Conservation (phyloP, 139 green algal genomes). For the Chlamydomonas asymmetrica region DNA sequence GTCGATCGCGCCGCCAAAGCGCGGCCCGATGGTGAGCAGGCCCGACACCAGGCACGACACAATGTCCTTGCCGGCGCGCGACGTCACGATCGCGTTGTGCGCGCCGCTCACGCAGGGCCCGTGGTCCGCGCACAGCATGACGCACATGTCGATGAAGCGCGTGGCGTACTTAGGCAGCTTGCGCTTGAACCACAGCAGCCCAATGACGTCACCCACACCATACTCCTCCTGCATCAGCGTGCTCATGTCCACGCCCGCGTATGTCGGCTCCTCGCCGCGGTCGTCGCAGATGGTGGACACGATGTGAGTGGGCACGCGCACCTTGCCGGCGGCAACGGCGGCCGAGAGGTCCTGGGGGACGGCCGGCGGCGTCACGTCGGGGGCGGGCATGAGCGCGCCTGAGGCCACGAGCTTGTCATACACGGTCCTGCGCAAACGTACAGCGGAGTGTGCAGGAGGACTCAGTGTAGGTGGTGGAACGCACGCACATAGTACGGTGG, state of each 20-base stretch:
- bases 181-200: constrained; percentile 89
- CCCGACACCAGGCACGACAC: constrained; percentile 80
- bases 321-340: constrained; percentile 82
- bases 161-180: constrained; percentile 88
- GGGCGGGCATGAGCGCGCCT: constrained; percentile 60
- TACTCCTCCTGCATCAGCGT: constrained; percentile 85
- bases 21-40: constrained; percentile 84
- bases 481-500: too few relatives aligned
- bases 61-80: constrained; percentile 85
- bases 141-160: constrained; percentile 90
- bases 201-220: constrained; percentile 86
- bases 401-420: constrained; percentile 58
- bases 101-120: constrained; percentile 90
- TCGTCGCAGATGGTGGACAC: constrained; percentile 94
- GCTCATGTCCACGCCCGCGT: constrained; percentile 65
- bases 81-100: constrained; percentile 93
- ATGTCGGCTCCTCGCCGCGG: constrained; percentile 88
- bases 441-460: background rate
- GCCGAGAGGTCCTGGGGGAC: constrained; percentile 79
- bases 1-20: constrained; percentile 92
- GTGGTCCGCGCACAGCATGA: constrained; percentile 96
- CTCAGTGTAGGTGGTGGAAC: background rate
- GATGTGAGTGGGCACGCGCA: constrained; percentile 87
- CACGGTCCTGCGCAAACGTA: constrained; percentile 3
- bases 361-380: constrained; percentile 60